phyloP scores from a whole-genome alignment of 1,284 basidiomycete species.

The Apiotrichum siamense region DNA sequence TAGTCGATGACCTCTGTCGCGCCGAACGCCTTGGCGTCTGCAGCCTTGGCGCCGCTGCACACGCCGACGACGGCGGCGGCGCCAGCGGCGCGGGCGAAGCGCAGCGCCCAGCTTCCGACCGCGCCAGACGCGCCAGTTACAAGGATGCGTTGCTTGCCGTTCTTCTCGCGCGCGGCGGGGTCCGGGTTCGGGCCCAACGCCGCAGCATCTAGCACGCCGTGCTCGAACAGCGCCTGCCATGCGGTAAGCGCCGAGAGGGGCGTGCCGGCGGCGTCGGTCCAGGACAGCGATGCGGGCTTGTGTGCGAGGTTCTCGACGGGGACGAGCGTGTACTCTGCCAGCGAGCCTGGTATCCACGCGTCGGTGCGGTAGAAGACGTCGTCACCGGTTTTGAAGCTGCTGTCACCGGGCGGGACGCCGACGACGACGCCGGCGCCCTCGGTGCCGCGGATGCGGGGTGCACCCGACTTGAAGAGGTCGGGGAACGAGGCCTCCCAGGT shows the following conservation, averaged over 20 bases:
- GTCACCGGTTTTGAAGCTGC: conserved; percentile 6
- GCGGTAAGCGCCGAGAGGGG: conserved; percentile 12
- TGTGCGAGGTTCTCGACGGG: conserved; percentile 6
- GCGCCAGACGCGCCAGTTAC: not conserved
- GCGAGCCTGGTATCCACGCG: conserved; percentile 6
- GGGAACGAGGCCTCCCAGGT: not conserved
- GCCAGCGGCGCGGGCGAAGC: not conserved
- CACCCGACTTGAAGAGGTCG: not conserved
- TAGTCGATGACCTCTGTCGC: conserved; percentile 10
- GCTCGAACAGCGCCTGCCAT: conserved; percentile 13
- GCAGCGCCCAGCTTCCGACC: conserved; percentile 2
- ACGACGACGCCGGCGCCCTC: conserved; percentile 14
- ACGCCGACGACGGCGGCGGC: not conserved
- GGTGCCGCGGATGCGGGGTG: conserved; percentile 11
- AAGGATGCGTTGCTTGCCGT: conserved; percentile 3
- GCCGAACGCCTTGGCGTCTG: not conserved
- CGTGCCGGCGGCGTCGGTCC: conserved; percentile 11
- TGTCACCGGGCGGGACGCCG: not conserved
- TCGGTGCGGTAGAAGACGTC: conserved; percentile 13
- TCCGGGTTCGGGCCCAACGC: not conserved
- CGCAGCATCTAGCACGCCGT: conserved; percentile 4
- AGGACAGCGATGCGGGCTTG: conserved; percentile 9
- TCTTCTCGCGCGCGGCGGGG: not conserved
- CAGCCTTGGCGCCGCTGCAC: not conserved
- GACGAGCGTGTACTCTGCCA: conserved; percentile 6